Percentiles rank a stretch among this genome's conserved stretches.
These are phyloP conservation scores for Oryza glumipatula DNA, from an alignment of 176 grass and related monocot species.

Conservation along the genomic window DNA sequence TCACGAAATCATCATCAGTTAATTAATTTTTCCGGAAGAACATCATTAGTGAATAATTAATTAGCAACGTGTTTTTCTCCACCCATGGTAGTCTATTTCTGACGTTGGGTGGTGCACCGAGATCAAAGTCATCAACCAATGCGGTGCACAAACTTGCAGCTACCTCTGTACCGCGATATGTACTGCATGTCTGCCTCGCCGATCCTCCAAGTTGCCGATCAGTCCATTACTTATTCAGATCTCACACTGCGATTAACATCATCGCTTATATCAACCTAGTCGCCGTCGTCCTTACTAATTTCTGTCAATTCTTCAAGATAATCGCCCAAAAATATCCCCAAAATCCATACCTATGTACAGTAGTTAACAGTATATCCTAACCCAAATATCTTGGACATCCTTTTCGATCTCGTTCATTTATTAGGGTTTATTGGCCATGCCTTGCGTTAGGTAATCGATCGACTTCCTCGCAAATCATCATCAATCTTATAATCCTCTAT, in stretches of 20 bases:
- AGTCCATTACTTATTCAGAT: not conserved
- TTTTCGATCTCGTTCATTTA: not conserved
- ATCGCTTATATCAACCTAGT: not conserved
- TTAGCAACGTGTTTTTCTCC: not conserved
- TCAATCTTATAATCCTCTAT: not conserved
- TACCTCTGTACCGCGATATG: not conserved
- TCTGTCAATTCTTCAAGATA: not conserved
- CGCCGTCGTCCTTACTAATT: not conserved
- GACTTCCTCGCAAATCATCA: not conserved
- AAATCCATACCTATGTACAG: not conserved
- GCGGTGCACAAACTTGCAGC: not conserved
- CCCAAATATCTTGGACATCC: not conserved
- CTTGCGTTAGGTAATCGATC: slow-evolving; percentile 10
- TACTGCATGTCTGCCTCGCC: not conserved
- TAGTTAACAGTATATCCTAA: not conserved
- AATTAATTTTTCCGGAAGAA: not conserved
- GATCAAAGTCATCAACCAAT: not conserved
- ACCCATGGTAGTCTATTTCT: not conserved
- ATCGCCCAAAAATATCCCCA: not conserved
- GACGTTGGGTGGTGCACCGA: not conserved
- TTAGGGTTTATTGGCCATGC: not conserved
- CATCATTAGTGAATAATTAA: not conserved
- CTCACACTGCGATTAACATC: not conserved
- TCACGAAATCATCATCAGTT: not conserved
- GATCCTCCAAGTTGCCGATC: not conserved